Base-by-base conservation (phyloP, 371 early-diverging fungal genomes). In the Nematocida ausubeli region DNA sequence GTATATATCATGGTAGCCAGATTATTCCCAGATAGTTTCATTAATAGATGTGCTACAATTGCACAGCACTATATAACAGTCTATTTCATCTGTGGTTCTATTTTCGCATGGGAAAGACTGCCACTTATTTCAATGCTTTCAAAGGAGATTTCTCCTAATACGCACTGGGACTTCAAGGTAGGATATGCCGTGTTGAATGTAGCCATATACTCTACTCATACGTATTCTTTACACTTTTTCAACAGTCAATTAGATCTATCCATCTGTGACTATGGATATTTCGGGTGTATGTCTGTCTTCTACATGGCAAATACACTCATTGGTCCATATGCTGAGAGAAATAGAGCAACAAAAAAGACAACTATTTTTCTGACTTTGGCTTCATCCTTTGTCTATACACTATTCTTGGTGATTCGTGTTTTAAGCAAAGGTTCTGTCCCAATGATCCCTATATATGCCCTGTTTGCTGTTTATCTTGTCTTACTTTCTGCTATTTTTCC, bases 151-250 rank as follows among this genome's bases (percentile, higher is more conserved):
- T 70, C 65, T n/a, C 67, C 67, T 12, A 66, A 66, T 22, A 24
- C 78, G 16, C 65, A 75, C 52, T 40, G 60, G 40, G 78, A 58
- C 42, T 51, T 75, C 19, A 75, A 75, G 40, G 6, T 64, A 35
- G 78, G 66, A 42, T 75, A 75, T 42, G 35, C 54, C 4, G 67
- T 50, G 5, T 39, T 75, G 40, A 75, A 75, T 37, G 57, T 75
- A 39, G 9, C 66, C 19, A 75, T 75, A 42, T 75, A 75, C 55
- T 35, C 78, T 5, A 72, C 73, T 4, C 78, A 75, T 26, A 75
- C 78, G 40, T 75, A 51, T 40, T 42, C 73, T 42, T 12, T 52
- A 5, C 34, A 52, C 42, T 67, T 75, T 22, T 75, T 75, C 35
- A 65, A 57, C 32, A 54, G 42, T 12, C 37, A 64, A 66, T 40